phyloP scores from a whole-genome alignment of 768 basidiomycete genomes.

The Agaricus blazei region DNA sequence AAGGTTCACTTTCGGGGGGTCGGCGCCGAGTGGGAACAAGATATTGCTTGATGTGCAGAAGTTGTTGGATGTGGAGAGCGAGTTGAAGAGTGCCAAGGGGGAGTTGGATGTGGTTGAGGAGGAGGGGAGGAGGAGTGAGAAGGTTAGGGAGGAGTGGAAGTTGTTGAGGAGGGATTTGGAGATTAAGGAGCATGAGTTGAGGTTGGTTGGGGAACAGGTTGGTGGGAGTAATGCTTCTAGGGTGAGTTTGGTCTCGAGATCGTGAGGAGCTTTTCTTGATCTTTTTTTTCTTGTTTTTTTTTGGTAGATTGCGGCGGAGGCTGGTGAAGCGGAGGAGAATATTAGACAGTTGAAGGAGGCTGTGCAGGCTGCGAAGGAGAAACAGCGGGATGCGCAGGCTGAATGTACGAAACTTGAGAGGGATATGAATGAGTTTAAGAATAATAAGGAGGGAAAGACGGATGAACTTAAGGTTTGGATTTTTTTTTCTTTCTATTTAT shows the following conservation, averaged over 20 bases:
- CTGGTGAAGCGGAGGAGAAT: slow-evolving; percentile 63
- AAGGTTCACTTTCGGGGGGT: slow-evolving; percentile 90
- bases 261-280: background rate
- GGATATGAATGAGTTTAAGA: slow-evolving; percentile 98
- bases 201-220: slow-evolving; percentile 77
- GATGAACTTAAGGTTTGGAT: slow-evolving; percentile 79
- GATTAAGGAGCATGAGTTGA: slow-evolving; percentile 85
- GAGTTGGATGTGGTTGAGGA: slow-evolving; percentile 47
- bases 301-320: slow-evolving; percentile 70
- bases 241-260: slow-evolving; percentile 34
- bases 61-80: slow-evolving; percentile 61
- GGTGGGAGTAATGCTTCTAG: slow-evolving; percentile 85
- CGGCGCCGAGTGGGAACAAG: slow-evolving; percentile 72
- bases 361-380: slow-evolving; percentile 62
- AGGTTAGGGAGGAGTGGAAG: slow-evolving; percentile 59
- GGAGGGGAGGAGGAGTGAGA: slow-evolving; percentile 48
- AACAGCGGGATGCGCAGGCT: slow-evolving; percentile 68
- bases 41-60: slow-evolving; percentile 82
- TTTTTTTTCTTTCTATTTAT: background rate
- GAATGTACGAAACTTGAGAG: slow-evolving; percentile 87
- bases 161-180: slow-evolving; percentile 64
- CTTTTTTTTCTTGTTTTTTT: background rate
- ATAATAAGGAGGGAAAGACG: slow-evolving; percentile 97
- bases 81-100: slow-evolving; percentile 43
- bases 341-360: slow-evolving; percentile 55